A percentile compares a stretch with the other conserved stretches of the same genome.
Conservation (phyloP, 2,329 filamentous ascomycete genomes). For the Diaporthe longicolla region DNA sequence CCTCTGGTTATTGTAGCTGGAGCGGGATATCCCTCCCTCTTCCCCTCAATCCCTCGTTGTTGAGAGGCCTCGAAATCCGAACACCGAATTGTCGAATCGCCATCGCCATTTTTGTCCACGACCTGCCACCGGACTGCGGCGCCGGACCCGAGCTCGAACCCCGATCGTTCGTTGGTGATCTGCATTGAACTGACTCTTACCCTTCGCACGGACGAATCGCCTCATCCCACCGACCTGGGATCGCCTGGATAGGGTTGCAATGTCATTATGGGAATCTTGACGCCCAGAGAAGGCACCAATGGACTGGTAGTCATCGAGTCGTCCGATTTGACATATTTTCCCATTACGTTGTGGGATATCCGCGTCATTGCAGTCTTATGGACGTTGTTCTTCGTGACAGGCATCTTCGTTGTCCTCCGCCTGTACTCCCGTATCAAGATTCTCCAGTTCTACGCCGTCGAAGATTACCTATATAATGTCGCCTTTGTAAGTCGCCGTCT, state of each 20-base stretch:
- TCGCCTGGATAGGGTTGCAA: constrained; percentile 31
- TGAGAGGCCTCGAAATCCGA: constrained; percentile 18
- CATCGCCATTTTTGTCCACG: background rate
- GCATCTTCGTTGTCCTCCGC: constrained; percentile 40
- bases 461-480: constrained; percentile 42
- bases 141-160: background rate
- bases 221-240: constrained; percentile 8
- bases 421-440: constrained; percentile 40
- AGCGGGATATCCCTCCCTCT: constrained; percentile 9
- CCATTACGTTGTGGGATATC: constrained; percentile 39
- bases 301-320: constrained; percentile 33
- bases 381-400: constrained; percentile 40
- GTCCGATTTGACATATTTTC: constrained; percentile 30
- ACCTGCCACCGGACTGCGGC: constrained; percentile 12
- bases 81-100: constrained; percentile 25
- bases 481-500: constrained; percentile 37
- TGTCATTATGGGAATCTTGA: constrained; percentile 30
- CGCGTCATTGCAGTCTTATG: constrained; percentile 41
- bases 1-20: constrained; percentile 27
- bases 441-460: constrained; percentile 42
- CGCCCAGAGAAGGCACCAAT: constrained; percentile 36
- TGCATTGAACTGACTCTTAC: constrained; percentile 15
- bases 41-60: background rate
- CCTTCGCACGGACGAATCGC: constrained; percentile 22
- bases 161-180: constrained; percentile 22